Base-by-base conservation (phyloP, 768 basidiomycete genomes). In the Hypholoma sublateritium region DNA sequence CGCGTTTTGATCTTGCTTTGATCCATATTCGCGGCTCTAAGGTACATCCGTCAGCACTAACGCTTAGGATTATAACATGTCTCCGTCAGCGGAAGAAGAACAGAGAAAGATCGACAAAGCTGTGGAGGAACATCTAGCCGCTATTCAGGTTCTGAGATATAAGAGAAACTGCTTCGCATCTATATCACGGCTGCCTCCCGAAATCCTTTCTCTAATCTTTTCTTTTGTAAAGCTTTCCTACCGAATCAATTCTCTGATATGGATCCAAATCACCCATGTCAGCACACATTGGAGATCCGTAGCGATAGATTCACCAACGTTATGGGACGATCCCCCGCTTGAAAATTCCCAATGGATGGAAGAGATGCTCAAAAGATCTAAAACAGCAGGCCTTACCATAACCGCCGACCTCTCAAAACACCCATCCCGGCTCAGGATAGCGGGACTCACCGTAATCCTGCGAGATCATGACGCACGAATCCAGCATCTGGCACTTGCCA, bases 201-300 rank as follows among this genome's bases (percentile, higher is more conserved):
- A 80, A 62, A 59, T 79, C 11, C 69, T 80, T 1, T 69, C 67
- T 35, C 70, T 64, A 43, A 70, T 81, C 32, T 79, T 80, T 59
- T 44, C 64, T 2, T 70, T 67, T 43, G 67, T 65, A 50, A 63
- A 53, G 17, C 48, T 21, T 22, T 21, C 42, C 49, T 19, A n/a
- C 22, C 8, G 5, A 22, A 50, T 46, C 59, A 37, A 57, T 56
- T 22, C 45, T 13, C 54, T 70, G 17, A 56, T 61, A 22, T 77
- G 77, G 76, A 72, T 78, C 39, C 67, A 62, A 37, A 16, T 52
- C 35, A 42, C 37, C 39, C 50, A 52, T 32, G 41, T 52, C 8
- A 25, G 39, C 13, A 19, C 19, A 1, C 39, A 42, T 34, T 52
- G 50, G 50, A 39, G 50, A 17, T 3, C 11, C 39, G 25, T 52